phyloP scores from a whole-genome alignment of 2,329 filamentous ascomycete species.

The Aspergillus quadricinctus region DNA sequence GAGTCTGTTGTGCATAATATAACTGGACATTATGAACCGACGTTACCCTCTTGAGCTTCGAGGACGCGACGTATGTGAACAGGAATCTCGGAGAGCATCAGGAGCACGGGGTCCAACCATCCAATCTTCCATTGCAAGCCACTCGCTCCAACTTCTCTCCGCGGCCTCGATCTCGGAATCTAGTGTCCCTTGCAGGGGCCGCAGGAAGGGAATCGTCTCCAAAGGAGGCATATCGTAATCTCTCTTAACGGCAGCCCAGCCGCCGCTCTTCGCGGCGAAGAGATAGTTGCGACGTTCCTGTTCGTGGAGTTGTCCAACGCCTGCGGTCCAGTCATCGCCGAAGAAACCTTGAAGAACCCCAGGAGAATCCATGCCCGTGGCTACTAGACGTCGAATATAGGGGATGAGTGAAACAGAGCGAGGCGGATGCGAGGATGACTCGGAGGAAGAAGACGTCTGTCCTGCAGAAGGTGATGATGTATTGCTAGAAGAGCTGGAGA shows the following conservation, averaged over 20 bases:
- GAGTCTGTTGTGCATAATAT: not conserved
- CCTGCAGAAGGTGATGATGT: constrained; percentile 38
- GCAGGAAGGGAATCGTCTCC: constrained; percentile 82
- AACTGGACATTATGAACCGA: not conserved
- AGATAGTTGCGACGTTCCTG: constrained; percentile 90
- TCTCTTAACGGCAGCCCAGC: constrained; percentile 82
- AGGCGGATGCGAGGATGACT: constrained; percentile 34
- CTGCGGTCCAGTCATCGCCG: constrained; percentile 82
- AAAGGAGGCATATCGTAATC: constrained; percentile 83
- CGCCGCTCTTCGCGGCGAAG: constrained; percentile 88
- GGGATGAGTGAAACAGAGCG: constrained; percentile 68
- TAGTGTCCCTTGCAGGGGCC: constrained; percentile 70
- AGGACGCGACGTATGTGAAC: constrained; percentile 31
- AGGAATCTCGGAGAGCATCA: constrained; percentile 38
- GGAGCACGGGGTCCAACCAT: constrained; percentile 84
- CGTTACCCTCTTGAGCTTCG: constrained; percentile 27
- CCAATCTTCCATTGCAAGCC: constrained; percentile 97
- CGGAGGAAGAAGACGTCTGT: constrained; percentile 36
- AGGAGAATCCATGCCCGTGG: constrained; percentile 83
- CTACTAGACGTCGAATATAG: constrained; percentile 84
- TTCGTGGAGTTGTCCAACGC: constrained; percentile 78
- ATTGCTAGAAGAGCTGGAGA: constrained; percentile 37
- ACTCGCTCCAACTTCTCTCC: constrained; percentile 85
- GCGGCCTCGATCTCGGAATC: constrained; percentile 78
- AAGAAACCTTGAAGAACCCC: constrained; percentile 93